Evolutionary conservation across 306 rosid species (phyloP), one percentile per base, ranked within the genome.

Genomic region (Cicer judaicum): DNA sequence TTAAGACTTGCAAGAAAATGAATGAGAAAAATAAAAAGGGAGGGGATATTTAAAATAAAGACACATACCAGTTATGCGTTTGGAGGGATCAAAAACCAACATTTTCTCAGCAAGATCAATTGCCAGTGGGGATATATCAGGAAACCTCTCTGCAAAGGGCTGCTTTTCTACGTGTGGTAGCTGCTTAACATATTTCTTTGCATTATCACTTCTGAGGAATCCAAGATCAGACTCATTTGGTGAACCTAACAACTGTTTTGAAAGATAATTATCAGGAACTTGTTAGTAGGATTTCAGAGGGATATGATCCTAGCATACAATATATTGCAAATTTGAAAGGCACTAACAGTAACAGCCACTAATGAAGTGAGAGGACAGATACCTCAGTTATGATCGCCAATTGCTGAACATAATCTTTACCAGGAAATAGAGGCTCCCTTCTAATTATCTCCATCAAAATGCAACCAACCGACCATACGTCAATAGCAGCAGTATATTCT

Each of bases 31-130:
- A 53, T 52, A 54, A n/a, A 36, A 12, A 3, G 21, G 18, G 19
- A 21, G 60, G 16, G 42, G 1, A 49, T 41, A 44, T 53, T 15
- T 39, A 73, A 73, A 56, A 81, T 48, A 69, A 34, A 57, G 62
- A 84, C 79, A 29, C 79, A 38, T 79, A 91, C 98, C 97, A 36
- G 92, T 88, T 68, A 94, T 94, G 80, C 98, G 93, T 83, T 90
- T 88, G 78, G 86, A 66, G 44, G 98, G 97, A 88, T 94, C 96
- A 46, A 91, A 94, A 50, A 87, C 91, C 74, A 94, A 83, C 96
- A 94, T 94, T 84, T 82, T 90, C 85, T 91, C 97, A 7, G 96
- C 96, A 41, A 91, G 97, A 85, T 94, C 97, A 69, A 90, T 81
- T 72, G 91, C 97, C 87, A 88, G 39, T 3, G 90, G 90, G 15